Conservation (phyloP, 1,139 yeast species). For the Ogataea hybrid region DNA sequence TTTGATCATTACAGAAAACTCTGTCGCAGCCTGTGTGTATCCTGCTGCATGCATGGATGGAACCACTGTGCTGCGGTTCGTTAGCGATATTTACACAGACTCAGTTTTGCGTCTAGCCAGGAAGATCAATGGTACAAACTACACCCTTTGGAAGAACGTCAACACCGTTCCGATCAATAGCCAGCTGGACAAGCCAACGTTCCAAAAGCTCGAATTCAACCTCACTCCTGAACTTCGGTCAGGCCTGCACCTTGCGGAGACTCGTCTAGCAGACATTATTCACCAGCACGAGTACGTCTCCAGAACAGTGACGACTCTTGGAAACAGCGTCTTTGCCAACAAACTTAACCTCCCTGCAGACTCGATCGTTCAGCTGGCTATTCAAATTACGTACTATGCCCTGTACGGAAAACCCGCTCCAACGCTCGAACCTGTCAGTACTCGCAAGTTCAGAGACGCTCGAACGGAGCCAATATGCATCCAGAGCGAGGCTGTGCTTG, state of each 20-base stretch:
- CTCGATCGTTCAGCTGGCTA: conserved; percentile 63
- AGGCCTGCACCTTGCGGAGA: conserved; percentile 68
- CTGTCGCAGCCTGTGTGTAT: conserved; percentile 78
- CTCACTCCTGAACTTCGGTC: conserved; percentile 44
- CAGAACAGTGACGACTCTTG: conserved; percentile 36
- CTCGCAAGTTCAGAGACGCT: conserved; percentile 63
- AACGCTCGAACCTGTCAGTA: conserved; percentile 71
- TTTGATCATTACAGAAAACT: conserved; percentile 62
- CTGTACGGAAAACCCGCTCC: conserved; percentile 68
- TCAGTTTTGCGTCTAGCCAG: conserved; percentile 68
- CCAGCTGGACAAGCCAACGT: conserved; percentile 41
- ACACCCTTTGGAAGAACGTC: conserved; percentile 54
- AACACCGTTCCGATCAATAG: conserved; percentile 37
- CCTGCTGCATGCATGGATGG: conserved; percentile 77
- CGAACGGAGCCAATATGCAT: conserved; percentile 68
- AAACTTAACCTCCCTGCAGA: conserved; percentile 59
- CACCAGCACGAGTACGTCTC: conserved; percentile 60
- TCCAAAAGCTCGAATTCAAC: conserved; percentile 44
- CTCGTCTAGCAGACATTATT: conserved; percentile 71
- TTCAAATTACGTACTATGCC: conserved; percentile 72
- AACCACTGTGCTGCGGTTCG: conserved; percentile 68
- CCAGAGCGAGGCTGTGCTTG: conserved; percentile 53
- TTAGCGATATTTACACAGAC: conserved; percentile 75
- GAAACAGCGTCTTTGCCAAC: conserved; percentile 44
- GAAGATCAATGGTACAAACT: conserved; percentile 68